Evolutionary conservation across 2,329 filamentous ascomycete genomes (phyloP).

Genomic region (Fusarium pseudoanthophilum): DNA sequence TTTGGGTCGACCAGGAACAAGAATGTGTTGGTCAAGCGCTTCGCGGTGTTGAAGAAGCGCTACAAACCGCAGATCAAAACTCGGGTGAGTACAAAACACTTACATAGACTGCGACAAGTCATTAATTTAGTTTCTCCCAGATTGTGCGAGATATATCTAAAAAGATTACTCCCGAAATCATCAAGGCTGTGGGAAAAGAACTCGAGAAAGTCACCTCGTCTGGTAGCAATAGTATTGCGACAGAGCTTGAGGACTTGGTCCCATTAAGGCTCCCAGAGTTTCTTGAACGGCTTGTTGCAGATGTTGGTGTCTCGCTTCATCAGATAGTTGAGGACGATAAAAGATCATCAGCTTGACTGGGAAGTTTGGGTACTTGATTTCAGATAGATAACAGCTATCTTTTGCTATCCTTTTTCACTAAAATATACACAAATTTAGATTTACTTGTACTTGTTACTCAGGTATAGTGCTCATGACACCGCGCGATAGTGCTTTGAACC

Average conservation of each 20-base stretch:
- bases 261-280: neutral
- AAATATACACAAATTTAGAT: neutral
- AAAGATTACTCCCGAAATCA: neutral
- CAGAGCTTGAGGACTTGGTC: neutral
- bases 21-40: neutral
- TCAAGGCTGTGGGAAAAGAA: neutral
- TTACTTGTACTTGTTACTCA: no score
- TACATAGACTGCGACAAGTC: rapidly evolving
- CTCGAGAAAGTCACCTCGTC: neutral
- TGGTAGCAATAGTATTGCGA: neutral
- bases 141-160: neutral
- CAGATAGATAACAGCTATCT: neutral
- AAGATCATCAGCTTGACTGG: neutral
- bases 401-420: rapidly evolving
- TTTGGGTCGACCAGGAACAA: neutral
- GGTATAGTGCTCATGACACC: no score
- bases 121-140: neutral
- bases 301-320: neutral
- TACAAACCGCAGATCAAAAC: neutral
- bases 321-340: neutral
- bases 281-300: neutral
- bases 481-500: neutral
- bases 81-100: neutral
- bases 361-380: rapidly evolving
- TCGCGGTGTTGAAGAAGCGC: neutral